Base-by-base conservation (phyloP, 2,329 filamentous ascomycete species). In the Septoria linicola region DNA sequence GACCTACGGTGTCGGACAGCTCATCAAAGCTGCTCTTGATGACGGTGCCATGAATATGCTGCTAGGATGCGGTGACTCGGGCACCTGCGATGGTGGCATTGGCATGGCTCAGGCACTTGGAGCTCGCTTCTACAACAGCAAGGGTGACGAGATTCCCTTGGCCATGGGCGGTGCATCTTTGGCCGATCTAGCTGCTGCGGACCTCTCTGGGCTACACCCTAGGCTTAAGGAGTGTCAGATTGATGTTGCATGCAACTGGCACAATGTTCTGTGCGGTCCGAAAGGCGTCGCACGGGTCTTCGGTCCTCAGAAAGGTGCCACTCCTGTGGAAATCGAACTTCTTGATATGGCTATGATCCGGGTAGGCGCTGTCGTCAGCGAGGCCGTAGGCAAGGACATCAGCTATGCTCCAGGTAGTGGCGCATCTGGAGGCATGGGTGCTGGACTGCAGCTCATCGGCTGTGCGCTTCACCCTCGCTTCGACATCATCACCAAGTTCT, bases 41-140 rank as follows among this genome's bases (percentile, higher is more conserved):
- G 66, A 69, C 41, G 76, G 76, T 1, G 74, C 69, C 7, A 65
- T 65, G 7, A 70, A 70, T 6, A 75, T 80, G 40, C 66, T 80
- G 6, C 63, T 80, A 17, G 78, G 77, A 1, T 80, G 77, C 57
- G 77, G 77, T 30, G 77, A 80, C 59, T 80, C 77, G 2, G 78
- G 76, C 4, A 80, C 76, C 4, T 78, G 75, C 31, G 77, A 80
- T 52, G 77, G 75, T 5, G 78, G 77, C 11, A 73, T 74, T 0
- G 77, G 77, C 11, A 79, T 80, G 76, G 72, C 78, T 7, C 77
- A 80, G 55, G 77, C 77, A 2, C 70, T 80, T 4, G 77, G 77
- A 3, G 76, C 69, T 2, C 68, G 68, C 2, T 67, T 80, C 13
- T 53, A 75, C 10, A 72, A 75, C 51, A 41, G 43, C 2, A 54